Evolutionary conservation across 371 early-diverging fungal genomes (phyloP), one percentile per base, ranked within the genome.

Genomic region (Lichtheimia hyalospora): DNA sequence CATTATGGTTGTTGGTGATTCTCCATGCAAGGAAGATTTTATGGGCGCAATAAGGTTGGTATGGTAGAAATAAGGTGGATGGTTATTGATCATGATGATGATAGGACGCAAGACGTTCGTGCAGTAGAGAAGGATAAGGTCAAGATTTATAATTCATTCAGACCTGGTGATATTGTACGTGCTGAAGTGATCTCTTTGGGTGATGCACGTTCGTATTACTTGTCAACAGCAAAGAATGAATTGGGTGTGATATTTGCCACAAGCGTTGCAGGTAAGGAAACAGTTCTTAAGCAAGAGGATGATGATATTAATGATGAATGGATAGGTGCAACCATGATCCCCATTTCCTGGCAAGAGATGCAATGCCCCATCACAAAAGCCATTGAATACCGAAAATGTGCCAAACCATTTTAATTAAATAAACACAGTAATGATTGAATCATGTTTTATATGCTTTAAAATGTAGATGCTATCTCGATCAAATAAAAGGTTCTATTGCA

Each of bases 301-400:
- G 48, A 27, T 46, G 12, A 20, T 21, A 5, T 2, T 15, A 28
- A 23, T 14, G 21, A 21, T 46, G 16, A 46, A 18, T 13, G 46
- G 1, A 18, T 21, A 79, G 94, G 96, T 43, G 89, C 87, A 42
- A 88, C 96, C 0, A 91, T 98, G 95, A 82, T 96, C 42, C 98
- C 98, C 2, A 88, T 96, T 49, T 93, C 94, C 28, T 98, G 98
- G 98, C 92, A 96, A 71, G 89, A 96, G 66, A 98, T 98, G 98
- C 89, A 95, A 60, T 96, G 96, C 68, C 92, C 98, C 12, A 91
- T 89, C 67, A 96, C 97, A 2, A 85, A 87, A 64, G 83, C 77
- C 0, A 82, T 92, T 39, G 97, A 96, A 67, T 84, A 83, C 60
- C 82, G 97, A 56, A 97, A 97, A 79, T 97, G 97, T 64, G 96